phyloP scores from a whole-genome alignment of 2,329 filamentous ascomycete species.

The Fusarium sp. region DNA sequence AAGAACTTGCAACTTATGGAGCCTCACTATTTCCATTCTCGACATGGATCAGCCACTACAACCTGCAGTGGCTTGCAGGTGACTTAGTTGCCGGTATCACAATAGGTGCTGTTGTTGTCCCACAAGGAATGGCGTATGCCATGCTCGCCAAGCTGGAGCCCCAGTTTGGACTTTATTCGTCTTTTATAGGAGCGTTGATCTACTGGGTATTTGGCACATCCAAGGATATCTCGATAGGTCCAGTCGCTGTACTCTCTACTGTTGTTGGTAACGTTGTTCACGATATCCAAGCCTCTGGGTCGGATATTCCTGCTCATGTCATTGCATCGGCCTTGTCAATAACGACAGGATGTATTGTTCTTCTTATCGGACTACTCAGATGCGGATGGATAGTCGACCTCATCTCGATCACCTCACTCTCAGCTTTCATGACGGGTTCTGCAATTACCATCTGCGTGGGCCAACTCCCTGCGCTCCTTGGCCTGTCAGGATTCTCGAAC shows the following conservation, averaged over 20 bases:
- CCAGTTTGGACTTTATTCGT: slow-evolving; percentile 86
- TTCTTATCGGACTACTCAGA: slow-evolving; percentile 81
- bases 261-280: slow-evolving; percentile 85
- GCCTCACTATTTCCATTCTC: slow-evolving; percentile 86
- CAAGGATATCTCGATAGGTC: slow-evolving; percentile 98
- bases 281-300: slow-evolving; percentile 68
- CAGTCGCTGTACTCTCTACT: slow-evolving; percentile 95
- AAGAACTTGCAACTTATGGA: slow-evolving; percentile 70
- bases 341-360: slow-evolving; percentile 81
- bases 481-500: slow-evolving; percentile 79
- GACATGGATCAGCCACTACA: slow-evolving; percentile 91
- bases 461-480: slow-evolving; percentile 85
- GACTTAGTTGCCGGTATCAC: slow-evolving; percentile 83
- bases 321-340: slow-evolving; percentile 85
- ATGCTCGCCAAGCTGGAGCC: slow-evolving; percentile 82
- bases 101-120: slow-evolving; percentile 80
- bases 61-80: slow-evolving; percentile 87
- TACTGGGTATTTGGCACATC: slow-evolving; percentile 99
- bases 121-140: slow-evolving; percentile 96
- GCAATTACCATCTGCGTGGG: slow-evolving; percentile 89
- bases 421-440: slow-evolving; percentile 97
- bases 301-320: slow-evolving; percentile 70
- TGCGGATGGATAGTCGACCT: slow-evolving; percentile 93
- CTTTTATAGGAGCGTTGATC: slow-evolving; percentile 92
- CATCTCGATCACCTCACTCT: slow-evolving; percentile 90